Evolutionary conservation across 306 rosid species (phyloP).

Genomic region (Vigna unguiculata): DNA sequence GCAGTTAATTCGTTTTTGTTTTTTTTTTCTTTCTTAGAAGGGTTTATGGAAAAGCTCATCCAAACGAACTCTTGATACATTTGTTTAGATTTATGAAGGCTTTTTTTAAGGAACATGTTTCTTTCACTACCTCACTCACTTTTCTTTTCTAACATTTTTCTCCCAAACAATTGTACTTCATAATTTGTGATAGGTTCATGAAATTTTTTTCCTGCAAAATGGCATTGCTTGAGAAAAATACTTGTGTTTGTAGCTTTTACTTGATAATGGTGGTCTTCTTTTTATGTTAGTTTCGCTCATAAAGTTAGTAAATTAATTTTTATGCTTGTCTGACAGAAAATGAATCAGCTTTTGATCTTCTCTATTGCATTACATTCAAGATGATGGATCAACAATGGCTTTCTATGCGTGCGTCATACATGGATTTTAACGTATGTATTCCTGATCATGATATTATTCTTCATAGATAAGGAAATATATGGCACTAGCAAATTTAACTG

Average conservation of each 20-base stretch:
- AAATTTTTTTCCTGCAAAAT: not conserved
- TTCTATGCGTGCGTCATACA: conserved; percentile 94
- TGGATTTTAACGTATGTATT: conserved; percentile 96
- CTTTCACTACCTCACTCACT: conserved; percentile 11
- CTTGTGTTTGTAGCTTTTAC: conserved; percentile 15
- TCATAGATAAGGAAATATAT: conserved; percentile 29
- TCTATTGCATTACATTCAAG: conserved; percentile 97
- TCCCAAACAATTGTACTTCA: not conserved
- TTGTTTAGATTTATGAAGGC: conserved; percentile 23
- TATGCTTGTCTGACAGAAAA: conserved; percentile 64
- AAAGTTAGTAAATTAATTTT: conserved; percentile 34
- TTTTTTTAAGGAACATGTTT: conserved; percentile 1
- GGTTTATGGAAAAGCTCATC: too few relatives aligned
- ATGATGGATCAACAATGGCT: conserved; percentile 99
- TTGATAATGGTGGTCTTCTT: conserved; percentile 16
- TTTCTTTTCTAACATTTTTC: not conserved
- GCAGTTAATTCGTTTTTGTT: too few relatives aligned
- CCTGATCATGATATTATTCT: conserved; percentile 31
- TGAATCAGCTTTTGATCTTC: conserved; percentile 89
- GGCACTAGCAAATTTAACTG: not conserved
- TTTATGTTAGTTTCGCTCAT: conserved; percentile 21
- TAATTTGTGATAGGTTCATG: not conserved
- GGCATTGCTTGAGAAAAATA: conserved; percentile 16
- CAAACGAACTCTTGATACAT: not conserved
- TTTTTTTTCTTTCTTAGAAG: too few relatives aligned